Evolutionary conservation across 2,329 filamentous ascomycete genomes (phyloP).

Genomic region (Neopestalotiopsis rosae): DNA sequence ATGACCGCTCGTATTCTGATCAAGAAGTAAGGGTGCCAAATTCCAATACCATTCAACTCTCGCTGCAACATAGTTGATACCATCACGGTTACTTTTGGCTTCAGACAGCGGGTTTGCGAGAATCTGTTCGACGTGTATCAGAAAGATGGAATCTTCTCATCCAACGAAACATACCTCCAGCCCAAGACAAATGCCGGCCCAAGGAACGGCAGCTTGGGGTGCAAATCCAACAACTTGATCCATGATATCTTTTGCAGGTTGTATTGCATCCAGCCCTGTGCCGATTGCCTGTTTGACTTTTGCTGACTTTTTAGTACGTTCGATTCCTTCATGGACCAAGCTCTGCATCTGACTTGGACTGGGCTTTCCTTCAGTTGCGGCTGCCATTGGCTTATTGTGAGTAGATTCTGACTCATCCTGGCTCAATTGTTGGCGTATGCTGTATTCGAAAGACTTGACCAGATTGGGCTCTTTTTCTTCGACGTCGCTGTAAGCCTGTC

Average conservation of each 20-base stretch:
- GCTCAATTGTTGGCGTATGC: conserved; percentile 31
- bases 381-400: no score
- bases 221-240: background rate
- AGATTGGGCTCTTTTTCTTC: conserved; percentile 22
- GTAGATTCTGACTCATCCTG: conserved; percentile 17
- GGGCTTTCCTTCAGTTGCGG: background rate
- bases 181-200: background rate
- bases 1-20: no score
- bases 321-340: background rate
- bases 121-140: background rate
- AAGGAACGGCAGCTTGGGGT: background rate
- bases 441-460: conserved; percentile 30
- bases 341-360: background rate
- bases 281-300: background rate
- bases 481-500: conserved; percentile 36
- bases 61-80: background rate
- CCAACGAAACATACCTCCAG: background rate
- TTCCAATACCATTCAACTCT: background rate
- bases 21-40: background rate
- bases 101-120: background rate
- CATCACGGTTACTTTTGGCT: background rate
- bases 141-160: background rate
- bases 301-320: background rate
- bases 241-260: background rate
- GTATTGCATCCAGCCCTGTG: background rate